These are phyloP conservation scores for Durio zibethinus DNA, from an alignment of 345 rosid genomes.

Conservation along the genomic window DNA sequence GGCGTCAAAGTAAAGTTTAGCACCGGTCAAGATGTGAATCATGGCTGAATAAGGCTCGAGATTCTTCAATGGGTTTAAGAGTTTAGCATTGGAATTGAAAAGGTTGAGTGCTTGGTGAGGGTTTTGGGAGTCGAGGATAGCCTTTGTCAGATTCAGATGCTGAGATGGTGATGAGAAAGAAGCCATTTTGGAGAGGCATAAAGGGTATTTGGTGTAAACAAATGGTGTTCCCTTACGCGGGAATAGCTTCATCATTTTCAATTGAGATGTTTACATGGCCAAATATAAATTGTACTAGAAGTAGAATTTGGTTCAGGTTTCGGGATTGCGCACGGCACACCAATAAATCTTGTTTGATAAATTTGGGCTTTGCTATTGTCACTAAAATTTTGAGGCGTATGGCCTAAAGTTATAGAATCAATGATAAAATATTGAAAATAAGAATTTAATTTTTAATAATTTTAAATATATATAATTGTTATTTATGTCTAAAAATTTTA, in stretches of 20 bases:
- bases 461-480: too few relatives aligned
- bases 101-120: conserved; percentile 40
- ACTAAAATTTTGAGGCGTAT: too few relatives aligned
- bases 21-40: conserved; percentile 33
- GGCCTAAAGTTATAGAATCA: too few relatives aligned
- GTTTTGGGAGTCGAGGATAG: conserved; percentile 40
- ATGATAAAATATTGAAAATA: too few relatives aligned
- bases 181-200: conserved; percentile 15
- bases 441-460: too few relatives aligned
- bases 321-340: not conserved
- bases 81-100: conserved; percentile 30
- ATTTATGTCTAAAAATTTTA: too few relatives aligned
- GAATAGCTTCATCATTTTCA: conserved; percentile 43
- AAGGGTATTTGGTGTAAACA: conserved; percentile 11
- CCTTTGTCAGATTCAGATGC: conserved; percentile 29
- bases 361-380: too few relatives aligned
- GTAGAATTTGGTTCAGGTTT: not conserved
- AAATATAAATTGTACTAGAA: not conserved
- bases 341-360: not conserved
- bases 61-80: conserved; percentile 26
- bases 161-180: conserved; percentile 13
- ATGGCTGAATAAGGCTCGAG: conserved; percentile 33
- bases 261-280: not conserved
- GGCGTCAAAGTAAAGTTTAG: conserved; percentile 39
- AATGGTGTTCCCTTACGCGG: conserved; percentile 27